Conservation (phyloP, 345 rosid genomes). For the Arabis alpina region DNA sequence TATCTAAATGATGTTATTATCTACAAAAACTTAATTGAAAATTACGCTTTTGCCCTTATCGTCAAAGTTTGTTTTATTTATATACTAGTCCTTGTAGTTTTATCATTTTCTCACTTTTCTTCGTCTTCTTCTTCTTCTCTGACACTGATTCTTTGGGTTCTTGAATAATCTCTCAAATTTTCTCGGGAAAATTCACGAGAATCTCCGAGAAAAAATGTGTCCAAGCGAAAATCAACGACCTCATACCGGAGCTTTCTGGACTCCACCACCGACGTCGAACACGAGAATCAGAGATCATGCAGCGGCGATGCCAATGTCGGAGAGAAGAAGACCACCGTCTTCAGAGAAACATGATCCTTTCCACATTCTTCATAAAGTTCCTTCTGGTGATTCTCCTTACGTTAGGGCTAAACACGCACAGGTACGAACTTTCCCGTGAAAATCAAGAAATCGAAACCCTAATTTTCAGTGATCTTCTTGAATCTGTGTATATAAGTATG, state of each 20-base stretch:
- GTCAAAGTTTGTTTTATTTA: constrained; percentile 3
- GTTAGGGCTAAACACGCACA: constrained; percentile 85
- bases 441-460: background rate
- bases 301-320: constrained; percentile 53
- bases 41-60: constrained; percentile 7
- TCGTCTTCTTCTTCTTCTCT: constrained; percentile 2
- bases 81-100: background rate
- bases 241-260: constrained; percentile 49
- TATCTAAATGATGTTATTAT: constrained; percentile 6
- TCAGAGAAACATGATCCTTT: constrained; percentile 50
- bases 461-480: constrained; percentile 15
- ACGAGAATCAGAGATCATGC: constrained; percentile 28
- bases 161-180: constrained; percentile 3
- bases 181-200: background rate
- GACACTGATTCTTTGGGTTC: constrained; percentile 3
- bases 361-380: constrained; percentile 76
- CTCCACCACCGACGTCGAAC: constrained; percentile 62
- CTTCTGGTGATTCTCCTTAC: constrained; percentile 80
- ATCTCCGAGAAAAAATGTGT: constrained; percentile 41
- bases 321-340: constrained; percentile 52
- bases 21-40: background rate
- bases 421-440: constrained; percentile 42
- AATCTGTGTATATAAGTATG: background rate
- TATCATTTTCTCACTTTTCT: background rate
- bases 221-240: constrained; percentile 39